These are phyloP conservation scores for Stentor coeruleus DNA, from an alignment of 73 alveolate species.

Conservation along the genomic window DNA sequence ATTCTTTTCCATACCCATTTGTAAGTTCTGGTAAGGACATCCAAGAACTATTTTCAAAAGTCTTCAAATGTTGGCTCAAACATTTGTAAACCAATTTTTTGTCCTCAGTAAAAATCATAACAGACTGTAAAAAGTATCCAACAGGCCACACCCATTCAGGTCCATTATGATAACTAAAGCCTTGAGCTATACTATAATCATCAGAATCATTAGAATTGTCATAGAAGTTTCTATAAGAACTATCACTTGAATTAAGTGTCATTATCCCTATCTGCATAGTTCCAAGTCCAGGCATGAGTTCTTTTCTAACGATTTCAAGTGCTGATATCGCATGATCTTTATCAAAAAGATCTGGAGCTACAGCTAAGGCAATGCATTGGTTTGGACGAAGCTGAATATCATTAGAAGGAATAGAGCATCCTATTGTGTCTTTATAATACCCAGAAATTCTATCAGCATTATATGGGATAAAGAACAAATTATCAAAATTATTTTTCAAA, in stretches of 20 bases:
- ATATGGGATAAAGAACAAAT: slow-evolving; percentile 15
- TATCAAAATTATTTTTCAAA: neutral
- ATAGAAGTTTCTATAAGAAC: slow-evolving; percentile 39
- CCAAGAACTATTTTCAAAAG: slow-evolving; percentile 12
- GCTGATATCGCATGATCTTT: slow-evolving; percentile 67
- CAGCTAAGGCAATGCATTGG: slow-evolving; percentile 85
- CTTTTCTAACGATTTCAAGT: slow-evolving; percentile 52
- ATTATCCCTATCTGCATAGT: slow-evolving; percentile 40
- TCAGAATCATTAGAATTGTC: slow-evolving; percentile 49
- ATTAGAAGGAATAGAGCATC: slow-evolving; percentile 64
- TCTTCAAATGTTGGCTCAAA: slow-evolving; percentile 33
- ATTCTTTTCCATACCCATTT: slow-evolving; percentile 44
- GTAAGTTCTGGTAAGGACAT: slow-evolving; percentile 55
- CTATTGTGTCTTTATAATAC: slow-evolving; percentile 57
- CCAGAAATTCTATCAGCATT: neutral
- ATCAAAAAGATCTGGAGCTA: slow-evolving; percentile 91
- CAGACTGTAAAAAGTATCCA: slow-evolving; percentile 47
- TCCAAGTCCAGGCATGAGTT: slow-evolving; percentile 11
- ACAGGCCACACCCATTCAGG: slow-evolving; percentile 66
- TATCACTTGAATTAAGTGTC: slow-evolving; percentile 17
- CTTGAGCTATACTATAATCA: slow-evolving; percentile 41
- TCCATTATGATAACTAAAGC: slow-evolving; percentile 61
- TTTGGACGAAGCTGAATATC: slow-evolving; percentile 91
- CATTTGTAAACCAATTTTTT: slow-evolving; percentile 25
- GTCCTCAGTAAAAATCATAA: slow-evolving; percentile 16